Base-by-base conservation (phyloP, 805 yeast genomes). In the Lipomyces anomalus region DNA sequence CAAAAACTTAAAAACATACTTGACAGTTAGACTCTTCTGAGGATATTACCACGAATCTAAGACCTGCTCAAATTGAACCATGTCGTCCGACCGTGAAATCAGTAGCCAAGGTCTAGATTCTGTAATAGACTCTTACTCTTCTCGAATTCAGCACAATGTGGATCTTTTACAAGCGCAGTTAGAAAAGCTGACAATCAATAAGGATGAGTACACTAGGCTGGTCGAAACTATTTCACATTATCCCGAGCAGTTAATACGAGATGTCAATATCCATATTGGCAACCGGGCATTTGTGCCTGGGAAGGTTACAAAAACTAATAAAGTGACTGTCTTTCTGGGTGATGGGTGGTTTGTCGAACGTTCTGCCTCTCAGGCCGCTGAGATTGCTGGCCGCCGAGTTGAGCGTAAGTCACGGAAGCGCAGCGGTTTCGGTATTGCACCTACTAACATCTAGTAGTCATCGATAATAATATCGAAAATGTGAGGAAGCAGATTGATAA, bases 291-390 rank as follows among this genome's bases (percentile, higher is more conserved):
- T 52, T 13, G 56, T 52, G 22, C 35, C 21, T 17, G 56, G 44
- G 4, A 34, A 21, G 22, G 52, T 50, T 4, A 22, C 21, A 17
- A 46, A 44, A 18, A 52, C 56, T n/a, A 52, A 52, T 23, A 52
- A 47, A 30, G 41, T 52, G 13, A 39, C 28, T 17, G 37, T 46
- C 6, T 26, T 36, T 5, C 35, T 44, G n/a, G 56, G 56, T 20
- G 54, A 39, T 20, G 55, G 45, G 13, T 43, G 41, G 21, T 42
- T 50, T 16, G 40, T 46, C 22, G 40, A 40, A 35, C 43, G 40
- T 22, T 52, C 56, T 6, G 52, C 52, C 3, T 43, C 16, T 32
- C 43, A 46, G 20, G 55, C 56, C 2, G 39, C 44, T n/a, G 20
- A 42, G 38, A 46, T 43, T 43, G 53, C 48, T 2, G 49, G 37